Evolutionary conservation across 140 eudicot species (phyloP).

Genomic region (Ambrosia hybrid): DNA sequence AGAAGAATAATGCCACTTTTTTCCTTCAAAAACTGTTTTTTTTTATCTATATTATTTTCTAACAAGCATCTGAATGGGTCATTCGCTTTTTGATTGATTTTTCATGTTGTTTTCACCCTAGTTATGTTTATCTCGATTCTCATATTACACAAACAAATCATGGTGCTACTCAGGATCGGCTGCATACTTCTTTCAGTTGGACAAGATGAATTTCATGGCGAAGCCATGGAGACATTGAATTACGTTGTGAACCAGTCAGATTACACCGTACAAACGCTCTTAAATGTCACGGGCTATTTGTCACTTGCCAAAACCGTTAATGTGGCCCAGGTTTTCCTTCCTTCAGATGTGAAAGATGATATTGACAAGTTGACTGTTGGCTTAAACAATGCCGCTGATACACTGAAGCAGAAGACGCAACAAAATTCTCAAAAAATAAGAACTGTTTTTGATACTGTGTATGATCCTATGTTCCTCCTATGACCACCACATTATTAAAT

Average conservation of each 20-base stretch:
- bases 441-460: constrained; percentile 71
- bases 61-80: background rate
- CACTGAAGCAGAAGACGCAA: constrained; percentile 59
- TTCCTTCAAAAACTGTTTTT: too few species aligned
- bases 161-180: constrained; percentile 54
- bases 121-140: background rate
- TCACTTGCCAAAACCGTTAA: constrained; percentile 77
- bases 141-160: background rate
- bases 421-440: constrained; percentile 62
- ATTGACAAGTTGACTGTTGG: constrained; percentile 64
- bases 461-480: constrained; percentile 31
- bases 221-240: constrained; percentile 66
- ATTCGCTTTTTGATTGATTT: background rate
- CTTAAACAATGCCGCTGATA: constrained; percentile 63
- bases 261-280: constrained; percentile 75
- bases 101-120: background rate
- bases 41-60: too few species aligned
- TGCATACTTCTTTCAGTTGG: constrained; percentile 92
- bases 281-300: constrained; percentile 72
- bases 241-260: constrained; percentile 93
- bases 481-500: background rate
- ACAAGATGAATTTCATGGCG: constrained; percentile 68
- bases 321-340: constrained; percentile 80
- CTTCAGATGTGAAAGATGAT: constrained; percentile 66
- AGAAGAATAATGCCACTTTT: too few species aligned